phyloP scores from a whole-genome alignment of 495 filamentous ascomycete species.

The Xylaria acuta region DNA sequence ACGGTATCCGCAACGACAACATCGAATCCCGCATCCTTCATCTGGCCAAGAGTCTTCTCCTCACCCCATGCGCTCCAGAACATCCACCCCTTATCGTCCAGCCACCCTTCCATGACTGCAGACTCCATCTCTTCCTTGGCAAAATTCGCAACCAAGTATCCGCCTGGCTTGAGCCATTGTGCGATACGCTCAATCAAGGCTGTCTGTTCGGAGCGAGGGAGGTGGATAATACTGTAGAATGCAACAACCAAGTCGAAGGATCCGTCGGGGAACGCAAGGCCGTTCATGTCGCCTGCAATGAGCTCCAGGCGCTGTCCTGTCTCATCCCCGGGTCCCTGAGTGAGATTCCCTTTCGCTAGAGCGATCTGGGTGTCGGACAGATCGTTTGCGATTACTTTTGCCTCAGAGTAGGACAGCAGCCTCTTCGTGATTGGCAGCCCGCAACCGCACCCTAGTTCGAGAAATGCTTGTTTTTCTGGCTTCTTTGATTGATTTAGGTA shows the following conservation, averaged over 20 bases:
- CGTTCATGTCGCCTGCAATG: conserved; percentile 43
- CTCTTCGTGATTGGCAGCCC: conserved; percentile 40
- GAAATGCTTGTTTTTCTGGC: conserved; percentile 27
- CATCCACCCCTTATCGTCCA: conserved; percentile 46
- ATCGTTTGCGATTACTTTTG: conserved; percentile 41
- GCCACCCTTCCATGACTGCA: conserved; percentile 36
- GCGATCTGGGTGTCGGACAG: conserved; percentile 42
- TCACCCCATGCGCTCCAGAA: conserved; percentile 45
- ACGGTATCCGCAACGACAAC: conserved; percentile 35
- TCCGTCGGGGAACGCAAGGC: conserved; percentile 32
- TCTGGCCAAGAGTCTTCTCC: conserved; percentile 33
- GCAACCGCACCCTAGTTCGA: conserved; percentile 47
- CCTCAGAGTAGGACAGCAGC: conserved; percentile 29
- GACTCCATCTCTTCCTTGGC: conserved; percentile 29
- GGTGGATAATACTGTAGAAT: conserved; percentile 46
- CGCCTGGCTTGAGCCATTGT: conserved; percentile 43
- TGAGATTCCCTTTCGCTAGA: conserved; percentile 30
- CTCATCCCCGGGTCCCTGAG: not conserved
- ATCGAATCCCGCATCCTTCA: conserved; percentile 37
- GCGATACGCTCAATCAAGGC: conserved; percentile 38
- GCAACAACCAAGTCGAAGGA: conserved; percentile 40
- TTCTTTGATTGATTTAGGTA: conserved; percentile 17
- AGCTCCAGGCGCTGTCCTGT: conserved; percentile 28
- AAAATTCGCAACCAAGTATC: conserved; percentile 44
- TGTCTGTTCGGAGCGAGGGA: conserved; percentile 45